Evolutionary conservation across 1,139 yeast genomes (phyloP), one percentile per base, ranked within the genome.

Genomic region (Chernovozyma aurita): DNA sequence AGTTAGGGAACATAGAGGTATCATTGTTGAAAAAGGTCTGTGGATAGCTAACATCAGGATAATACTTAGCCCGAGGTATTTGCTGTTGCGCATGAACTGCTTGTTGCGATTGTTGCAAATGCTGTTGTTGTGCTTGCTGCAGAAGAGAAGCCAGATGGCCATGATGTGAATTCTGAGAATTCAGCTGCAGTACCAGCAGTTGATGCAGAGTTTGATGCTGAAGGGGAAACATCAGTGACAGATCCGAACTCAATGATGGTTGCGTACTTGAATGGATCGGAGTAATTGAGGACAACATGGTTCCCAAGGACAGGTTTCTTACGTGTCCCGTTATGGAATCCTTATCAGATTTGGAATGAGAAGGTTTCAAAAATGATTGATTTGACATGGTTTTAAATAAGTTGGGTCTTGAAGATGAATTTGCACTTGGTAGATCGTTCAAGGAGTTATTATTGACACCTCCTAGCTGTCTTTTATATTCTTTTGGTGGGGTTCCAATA

Each of bases 1-100:
- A 47, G 35, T 57, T 60, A 32, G 55, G 58, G 47, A 62, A 61
- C 29, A 64, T 41, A 1, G 70, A 60, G 41, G 62, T 52, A 2
- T 56, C 57, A 1, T 75, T 73, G 46, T 73, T 59, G 44, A 76
- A 78, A 32, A 74, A 72, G 4, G 71, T 60, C 12, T 75, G 71
- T 12, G 74, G 73, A 34, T 69, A 60, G 36, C 49, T 50, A 33
- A 69, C 60, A 22, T 68, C 70, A 28, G 52, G 48, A 29, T 40
- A 32, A 14, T 11, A 17, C 26, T 31, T 34, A 4, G 36, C 28
- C 20, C 20, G 8, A 16, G 28, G 28, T 6, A 26, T 26, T 6
- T 6, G 9, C 17, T 7, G 15, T 16, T 26, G 28, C 6, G 28
- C 6, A 6, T 6, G 12, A 6, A 7, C 8, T 6, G 18, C 6